Conservation (phyloP, 306 rosid genomes). For the Macrotyloma uniflorum region DNA sequence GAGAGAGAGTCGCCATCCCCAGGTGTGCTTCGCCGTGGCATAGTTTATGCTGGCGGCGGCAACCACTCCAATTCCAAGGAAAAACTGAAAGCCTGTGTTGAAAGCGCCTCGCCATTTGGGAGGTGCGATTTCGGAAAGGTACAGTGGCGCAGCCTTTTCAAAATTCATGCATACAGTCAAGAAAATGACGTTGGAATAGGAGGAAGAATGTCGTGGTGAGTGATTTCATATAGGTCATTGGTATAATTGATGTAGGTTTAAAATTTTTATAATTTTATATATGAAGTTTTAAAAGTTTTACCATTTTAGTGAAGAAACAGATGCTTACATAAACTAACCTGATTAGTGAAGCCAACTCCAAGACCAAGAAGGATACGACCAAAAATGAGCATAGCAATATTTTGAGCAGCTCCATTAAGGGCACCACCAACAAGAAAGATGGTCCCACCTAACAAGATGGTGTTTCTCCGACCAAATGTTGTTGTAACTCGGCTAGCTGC, state of each 20-base stretch:
- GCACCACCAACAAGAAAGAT: slow-evolving; percentile 61
- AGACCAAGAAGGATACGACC: slow-evolving; percentile 78
- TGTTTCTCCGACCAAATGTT: slow-evolving; percentile 50
- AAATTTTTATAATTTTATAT: too few relatives aligned
- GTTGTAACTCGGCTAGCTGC: slow-evolving; percentile 59
- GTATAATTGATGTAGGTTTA: too few relatives aligned
- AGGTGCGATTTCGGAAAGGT: slow-evolving; percentile 80
- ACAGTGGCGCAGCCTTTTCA: slow-evolving; percentile 68
- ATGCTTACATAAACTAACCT: slow-evolving; percentile 61
- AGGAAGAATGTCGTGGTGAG: too few relatives aligned
- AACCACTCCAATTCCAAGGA: slow-evolving; percentile 59
- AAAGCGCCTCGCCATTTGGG: slow-evolving; percentile 80
- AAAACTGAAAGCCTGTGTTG: slow-evolving; percentile 72
- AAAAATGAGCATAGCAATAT: slow-evolving; percentile 67
- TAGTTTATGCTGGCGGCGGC: slow-evolving; percentile 61
- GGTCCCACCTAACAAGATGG: slow-evolving; percentile 65
- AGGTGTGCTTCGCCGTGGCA: slow-evolving; percentile 51
- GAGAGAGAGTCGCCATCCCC: slow-evolving; percentile 79
- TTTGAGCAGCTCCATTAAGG: slow-evolving; percentile 65
- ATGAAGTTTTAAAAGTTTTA: too few relatives aligned
- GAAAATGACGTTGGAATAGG: too few relatives aligned
- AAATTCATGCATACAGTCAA: background rate
- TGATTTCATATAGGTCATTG: too few relatives aligned
- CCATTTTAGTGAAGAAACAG: too few relatives aligned
- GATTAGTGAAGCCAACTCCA: slow-evolving; percentile 79